Conservation (phyloP, 257 asterid species). For the Gentiana dahurica region DNA sequence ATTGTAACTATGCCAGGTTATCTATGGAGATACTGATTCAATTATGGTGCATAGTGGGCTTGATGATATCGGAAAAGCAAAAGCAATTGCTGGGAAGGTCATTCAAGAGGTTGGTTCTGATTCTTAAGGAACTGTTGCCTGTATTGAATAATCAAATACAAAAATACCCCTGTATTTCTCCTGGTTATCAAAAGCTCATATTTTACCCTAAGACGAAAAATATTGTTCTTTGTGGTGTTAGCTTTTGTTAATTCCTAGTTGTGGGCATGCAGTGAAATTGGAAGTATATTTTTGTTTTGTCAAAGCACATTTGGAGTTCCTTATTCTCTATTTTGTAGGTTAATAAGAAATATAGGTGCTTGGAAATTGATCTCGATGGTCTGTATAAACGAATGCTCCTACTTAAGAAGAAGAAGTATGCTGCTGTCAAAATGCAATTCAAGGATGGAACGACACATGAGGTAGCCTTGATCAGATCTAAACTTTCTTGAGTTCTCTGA, state of each 20-base stretch:
- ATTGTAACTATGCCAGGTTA: conserved; percentile 48
- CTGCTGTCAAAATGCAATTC: conserved; percentile 83
- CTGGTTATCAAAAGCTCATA: no score
- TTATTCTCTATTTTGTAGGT: conserved; percentile 38
- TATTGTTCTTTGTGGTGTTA: neutral
- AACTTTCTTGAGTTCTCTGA: conserved; percentile 1
- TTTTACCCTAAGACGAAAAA: neutral
- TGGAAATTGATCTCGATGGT: conserved; percentile 98
- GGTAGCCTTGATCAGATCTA: conserved; percentile 36
- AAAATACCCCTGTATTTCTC: no score
- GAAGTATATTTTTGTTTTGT: neutral
- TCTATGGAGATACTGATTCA: conserved; percentile 98
- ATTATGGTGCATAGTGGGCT: conserved; percentile 93
- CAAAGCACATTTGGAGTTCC: conserved; percentile 8
- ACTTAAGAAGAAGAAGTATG: conserved; percentile 97
- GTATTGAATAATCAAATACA: neutral
- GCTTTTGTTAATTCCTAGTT: neutral
- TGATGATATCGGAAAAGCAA: conserved; percentile 85
- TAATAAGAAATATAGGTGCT: conserved; percentile 85
- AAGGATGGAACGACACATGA: conserved; percentile 66
- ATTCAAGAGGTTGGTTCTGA: conserved; percentile 67
- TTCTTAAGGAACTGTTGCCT: conserved; percentile 1
- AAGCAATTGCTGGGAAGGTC: conserved; percentile 70
- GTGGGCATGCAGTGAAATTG: neutral
- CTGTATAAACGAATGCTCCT: conserved; percentile 92